Evolutionary conservation across 164 flowering plant species (phyloP).

Genomic region (Vitis riparia): DNA sequence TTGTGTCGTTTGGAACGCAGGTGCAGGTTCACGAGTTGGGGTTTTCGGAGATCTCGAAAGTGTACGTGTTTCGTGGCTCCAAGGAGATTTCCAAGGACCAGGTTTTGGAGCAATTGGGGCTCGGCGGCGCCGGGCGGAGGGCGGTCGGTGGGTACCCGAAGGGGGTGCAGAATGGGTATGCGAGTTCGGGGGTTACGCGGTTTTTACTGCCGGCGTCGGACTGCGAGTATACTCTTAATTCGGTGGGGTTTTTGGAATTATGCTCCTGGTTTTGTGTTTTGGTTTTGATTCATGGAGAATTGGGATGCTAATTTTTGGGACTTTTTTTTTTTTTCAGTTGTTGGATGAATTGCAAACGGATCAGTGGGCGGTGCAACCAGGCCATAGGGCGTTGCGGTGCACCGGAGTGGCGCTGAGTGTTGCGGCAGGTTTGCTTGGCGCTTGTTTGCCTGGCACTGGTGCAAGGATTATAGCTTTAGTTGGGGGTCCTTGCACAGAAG

Average conservation of each 20-base stretch:
- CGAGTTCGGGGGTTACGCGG: slow-evolving; percentile 43
- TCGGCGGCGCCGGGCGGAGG: slow-evolving; percentile 41
- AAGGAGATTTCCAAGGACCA: slow-evolving; percentile 85
- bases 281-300: background rate
- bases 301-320: background rate
- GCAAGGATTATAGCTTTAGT: slow-evolving; percentile 85
- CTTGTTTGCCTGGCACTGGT: slow-evolving; percentile 86
- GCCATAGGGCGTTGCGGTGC: slow-evolving; percentile 70
- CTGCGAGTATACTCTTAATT: slow-evolving; percentile 73
- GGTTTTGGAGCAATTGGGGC: slow-evolving; percentile 89
- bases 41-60: slow-evolving; percentile 81
- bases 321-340: slow-evolving; percentile 37
- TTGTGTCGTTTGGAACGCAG: slow-evolving; percentile 88
- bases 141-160: slow-evolving; percentile 26
- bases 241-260: slow-evolving; percentile 38
- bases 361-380: slow-evolving; percentile 88
- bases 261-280: background rate
- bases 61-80: slow-evolving; percentile 77
- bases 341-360: slow-evolving; percentile 86
- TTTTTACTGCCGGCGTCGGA: slow-evolving; percentile 89
- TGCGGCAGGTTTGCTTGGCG: slow-evolving; percentile 86
- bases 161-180: slow-evolving; percentile 40
- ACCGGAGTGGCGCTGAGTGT: slow-evolving; percentile 95
- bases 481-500: slow-evolving; percentile 99
- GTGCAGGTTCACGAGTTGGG: slow-evolving; percentile 96